Evolutionary conservation across 2,329 filamentous ascomycete species (phyloP).

Genomic region (Blastomyces silverae): DNA sequence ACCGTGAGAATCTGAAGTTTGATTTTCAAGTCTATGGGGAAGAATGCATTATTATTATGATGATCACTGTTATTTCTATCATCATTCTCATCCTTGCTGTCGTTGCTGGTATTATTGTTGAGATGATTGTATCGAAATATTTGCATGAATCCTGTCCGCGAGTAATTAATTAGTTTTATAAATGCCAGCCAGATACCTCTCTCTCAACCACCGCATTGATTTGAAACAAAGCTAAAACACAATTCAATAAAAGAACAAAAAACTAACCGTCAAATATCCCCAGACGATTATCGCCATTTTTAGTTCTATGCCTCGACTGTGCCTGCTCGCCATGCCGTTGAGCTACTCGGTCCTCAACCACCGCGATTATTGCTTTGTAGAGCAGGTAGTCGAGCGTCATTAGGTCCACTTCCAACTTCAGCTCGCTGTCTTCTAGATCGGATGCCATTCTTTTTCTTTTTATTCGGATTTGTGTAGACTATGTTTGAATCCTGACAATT

Average conservation of each 20-base stretch:
- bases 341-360: constrained; percentile 33
- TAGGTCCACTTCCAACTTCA: constrained; percentile 43
- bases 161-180: constrained; percentile 14
- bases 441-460: background rate
- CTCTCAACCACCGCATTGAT: background rate
- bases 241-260: background rate
- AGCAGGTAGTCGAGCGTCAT: constrained; percentile 53
- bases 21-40: constrained; percentile 38
- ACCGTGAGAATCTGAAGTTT: constrained; percentile 47
- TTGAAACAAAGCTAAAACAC: background rate
- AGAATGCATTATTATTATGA: constrained; percentile 21
- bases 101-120: constrained; percentile 14
- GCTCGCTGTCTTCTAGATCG: background rate
- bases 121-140: constrained; percentile 40
- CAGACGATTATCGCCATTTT: constrained; percentile 24
- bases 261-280: constrained; percentile 29
- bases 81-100: background rate
- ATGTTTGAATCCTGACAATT: background rate
- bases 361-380: constrained; percentile 41
- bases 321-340: constrained; percentile 12
- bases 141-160: constrained; percentile 36
- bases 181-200: background rate
- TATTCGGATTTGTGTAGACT: background rate
- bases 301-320: background rate
- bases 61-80: constrained; percentile 2